phyloP scores from a whole-genome alignment of 306 rosid species.

The Dalbergia oliveri region DNA sequence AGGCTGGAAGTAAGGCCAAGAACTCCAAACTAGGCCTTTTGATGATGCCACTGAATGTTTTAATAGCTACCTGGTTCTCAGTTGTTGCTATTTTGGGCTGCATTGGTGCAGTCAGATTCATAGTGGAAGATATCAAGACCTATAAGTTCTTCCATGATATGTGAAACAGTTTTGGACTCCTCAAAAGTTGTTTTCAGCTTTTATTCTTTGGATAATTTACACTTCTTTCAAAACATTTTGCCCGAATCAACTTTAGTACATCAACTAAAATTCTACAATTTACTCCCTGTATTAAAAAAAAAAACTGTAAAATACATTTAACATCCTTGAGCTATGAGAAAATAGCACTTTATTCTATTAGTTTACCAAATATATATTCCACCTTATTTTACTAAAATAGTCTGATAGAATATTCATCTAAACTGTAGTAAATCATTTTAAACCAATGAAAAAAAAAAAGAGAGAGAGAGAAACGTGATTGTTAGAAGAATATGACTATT shows the following conservation, averaged over 20 bases:
- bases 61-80: constrained; percentile 71
- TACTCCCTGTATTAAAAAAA: no score
- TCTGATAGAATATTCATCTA: no score
- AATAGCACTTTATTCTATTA: no score
- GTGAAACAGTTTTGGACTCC: constrained; percentile 41
- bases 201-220: not conserved
- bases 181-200: not conserved
- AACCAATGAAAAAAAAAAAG: no score
- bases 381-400: no score
- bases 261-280: no score
- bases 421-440: no score
- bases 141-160: constrained; percentile 77
- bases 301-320: not conserved
- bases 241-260: not conserved
- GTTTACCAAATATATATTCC: no score
- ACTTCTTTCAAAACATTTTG: not conserved
- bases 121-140: constrained; percentile 66
- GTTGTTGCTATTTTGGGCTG: constrained; percentile 76
- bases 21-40: constrained; percentile 49
- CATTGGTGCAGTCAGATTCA: constrained; percentile 71
- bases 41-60: constrained; percentile 61
- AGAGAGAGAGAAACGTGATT: no score
- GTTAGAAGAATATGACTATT: no score
- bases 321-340: no score
- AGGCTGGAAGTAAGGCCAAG: constrained; percentile 54